These are phyloP conservation scores for Eucalyptus microcorys DNA, from an alignment of 345 rosid genomes.

Conservation along the genomic window DNA sequence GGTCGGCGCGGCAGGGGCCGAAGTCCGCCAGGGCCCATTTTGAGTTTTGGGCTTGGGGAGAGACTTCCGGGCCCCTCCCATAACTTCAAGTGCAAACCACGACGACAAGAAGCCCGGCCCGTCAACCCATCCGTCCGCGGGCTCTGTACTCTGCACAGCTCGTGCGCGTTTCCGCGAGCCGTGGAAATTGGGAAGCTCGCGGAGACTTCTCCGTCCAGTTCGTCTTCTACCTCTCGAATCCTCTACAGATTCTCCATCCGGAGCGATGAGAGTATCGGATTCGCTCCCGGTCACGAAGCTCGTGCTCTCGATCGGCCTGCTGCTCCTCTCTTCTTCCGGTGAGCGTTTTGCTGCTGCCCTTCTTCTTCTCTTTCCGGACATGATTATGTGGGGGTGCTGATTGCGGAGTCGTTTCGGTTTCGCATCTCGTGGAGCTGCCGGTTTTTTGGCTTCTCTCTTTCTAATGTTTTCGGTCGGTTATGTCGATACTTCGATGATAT, in stretches of 20 bases:
- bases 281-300: background rate
- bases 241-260: background rate
- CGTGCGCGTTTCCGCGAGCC: background rate
- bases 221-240: background rate
- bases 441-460: background rate
- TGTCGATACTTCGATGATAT: background rate
- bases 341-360: background rate
- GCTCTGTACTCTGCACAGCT: background rate
- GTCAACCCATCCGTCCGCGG: background rate
- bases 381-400: background rate
- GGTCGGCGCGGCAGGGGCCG: too few species aligned
- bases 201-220: background rate
- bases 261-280: background rate
- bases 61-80: background rate
- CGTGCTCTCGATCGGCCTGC: slow-evolving; percentile 8
- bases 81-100: background rate
- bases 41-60: background rate
- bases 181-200: background rate
- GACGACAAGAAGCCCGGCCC: background rate
- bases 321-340: slow-evolving; percentile 18
- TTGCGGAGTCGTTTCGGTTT: background rate
- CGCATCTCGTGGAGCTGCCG: background rate
- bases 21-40: background rate
- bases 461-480: background rate
- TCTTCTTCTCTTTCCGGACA: too few species aligned